These are phyloP conservation scores for Trichoderma atroviride DNA, from an alignment of 2,329 filamentous ascomycete genomes.

Conservation along the genomic window DNA sequence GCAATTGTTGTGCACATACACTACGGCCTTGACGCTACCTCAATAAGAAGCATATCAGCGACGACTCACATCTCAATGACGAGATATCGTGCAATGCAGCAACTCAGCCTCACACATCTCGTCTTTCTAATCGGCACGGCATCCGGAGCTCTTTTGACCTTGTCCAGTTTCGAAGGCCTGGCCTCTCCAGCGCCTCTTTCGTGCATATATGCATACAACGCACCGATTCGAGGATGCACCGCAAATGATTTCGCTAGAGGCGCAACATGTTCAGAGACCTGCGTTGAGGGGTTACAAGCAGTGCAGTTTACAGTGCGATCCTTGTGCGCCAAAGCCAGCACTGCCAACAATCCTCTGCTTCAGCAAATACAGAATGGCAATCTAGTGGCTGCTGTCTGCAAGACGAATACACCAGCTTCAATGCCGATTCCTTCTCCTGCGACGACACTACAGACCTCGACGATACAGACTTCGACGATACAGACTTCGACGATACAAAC, in stretches of 20 bases:
- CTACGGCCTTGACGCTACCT: neutral
- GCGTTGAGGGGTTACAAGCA: slow-evolving; percentile 37
- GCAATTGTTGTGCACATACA: too few species aligned
- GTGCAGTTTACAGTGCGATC: slow-evolving; percentile 36
- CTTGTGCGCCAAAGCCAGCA: slow-evolving; percentile 23
- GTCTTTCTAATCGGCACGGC: slow-evolving; percentile 30
- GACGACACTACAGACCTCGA: neutral
- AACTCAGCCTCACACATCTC: neutral
- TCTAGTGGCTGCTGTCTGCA: slow-evolving; percentile 3
- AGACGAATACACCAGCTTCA: neutral
- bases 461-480: slow-evolving; percentile 5
- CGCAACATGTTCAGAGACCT: slow-evolving; percentile 43
- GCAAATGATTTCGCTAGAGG: slow-evolving; percentile 41
- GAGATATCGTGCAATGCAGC: neutral
- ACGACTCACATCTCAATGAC: neutral
- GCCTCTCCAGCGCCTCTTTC: slow-evolving; percentile 39
- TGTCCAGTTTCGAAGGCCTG: slow-evolving; percentile 48
- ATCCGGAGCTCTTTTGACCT: slow-evolving; percentile 35
- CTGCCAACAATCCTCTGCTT: slow-evolving; percentile 24
- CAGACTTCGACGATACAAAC: slow-evolving; percentile 3
- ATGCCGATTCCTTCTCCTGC: neutral
- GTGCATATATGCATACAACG: slow-evolving; percentile 49
- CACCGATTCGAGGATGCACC: slow-evolving; percentile 44
- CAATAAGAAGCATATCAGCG: neutral
- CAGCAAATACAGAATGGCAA: slow-evolving; percentile 1